These are phyloP conservation scores for Neurospora pannonica DNA, from an alignment of 495 filamentous ascomycete genomes.

Conservation along the genomic window DNA sequence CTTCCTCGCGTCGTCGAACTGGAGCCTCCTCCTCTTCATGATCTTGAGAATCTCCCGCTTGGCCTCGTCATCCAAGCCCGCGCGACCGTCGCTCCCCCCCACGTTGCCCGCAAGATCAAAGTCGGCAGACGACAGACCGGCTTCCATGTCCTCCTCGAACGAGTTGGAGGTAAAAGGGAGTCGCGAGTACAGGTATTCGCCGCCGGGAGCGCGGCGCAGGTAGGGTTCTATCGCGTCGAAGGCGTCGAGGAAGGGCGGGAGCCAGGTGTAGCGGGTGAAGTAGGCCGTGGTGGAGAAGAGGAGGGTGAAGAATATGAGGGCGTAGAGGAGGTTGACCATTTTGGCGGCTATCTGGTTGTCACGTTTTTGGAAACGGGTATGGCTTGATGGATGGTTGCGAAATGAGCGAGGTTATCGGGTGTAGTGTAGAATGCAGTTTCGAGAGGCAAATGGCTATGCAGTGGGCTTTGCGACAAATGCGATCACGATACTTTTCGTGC, in stretches of 20 bases:
- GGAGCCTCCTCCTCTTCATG: conserved; percentile 68
- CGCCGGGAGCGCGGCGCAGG: conserved; percentile 38
- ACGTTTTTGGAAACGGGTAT: no score
- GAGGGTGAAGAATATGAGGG: conserved; percentile 53
- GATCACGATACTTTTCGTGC: neutral
- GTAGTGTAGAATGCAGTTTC: neutral
- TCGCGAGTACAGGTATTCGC: conserved; percentile 56
- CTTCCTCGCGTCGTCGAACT: conserved; percentile 85
- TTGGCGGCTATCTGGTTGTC: no score
- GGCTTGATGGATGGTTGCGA: neutral
- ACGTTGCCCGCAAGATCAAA: conserved; percentile 80
- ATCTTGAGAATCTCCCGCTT: conserved; percentile 77
- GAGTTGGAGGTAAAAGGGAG: conserved; percentile 52
- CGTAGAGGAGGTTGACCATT: conserved; percentile 72
- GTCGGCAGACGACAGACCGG: conserved; percentile 67
- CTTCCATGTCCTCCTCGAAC: conserved; percentile 69
- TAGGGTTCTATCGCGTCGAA: conserved; percentile 11
- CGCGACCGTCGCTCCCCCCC: conserved; percentile 60
- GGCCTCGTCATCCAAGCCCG: conserved; percentile 66
- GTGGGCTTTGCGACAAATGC: neutral
- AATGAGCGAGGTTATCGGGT: neutral
- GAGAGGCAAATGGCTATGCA: neutral
- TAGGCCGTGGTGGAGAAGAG: conserved; percentile 56
- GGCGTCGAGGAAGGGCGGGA: conserved; percentile 49
- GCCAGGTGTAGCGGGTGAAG: conserved; percentile 70